Percentiles rank a stretch among this genome's conserved stretches.
These are phyloP conservation scores for Danielia oregonensis DNA, from an alignment of 805 yeast species.

Conservation along the genomic window DNA sequence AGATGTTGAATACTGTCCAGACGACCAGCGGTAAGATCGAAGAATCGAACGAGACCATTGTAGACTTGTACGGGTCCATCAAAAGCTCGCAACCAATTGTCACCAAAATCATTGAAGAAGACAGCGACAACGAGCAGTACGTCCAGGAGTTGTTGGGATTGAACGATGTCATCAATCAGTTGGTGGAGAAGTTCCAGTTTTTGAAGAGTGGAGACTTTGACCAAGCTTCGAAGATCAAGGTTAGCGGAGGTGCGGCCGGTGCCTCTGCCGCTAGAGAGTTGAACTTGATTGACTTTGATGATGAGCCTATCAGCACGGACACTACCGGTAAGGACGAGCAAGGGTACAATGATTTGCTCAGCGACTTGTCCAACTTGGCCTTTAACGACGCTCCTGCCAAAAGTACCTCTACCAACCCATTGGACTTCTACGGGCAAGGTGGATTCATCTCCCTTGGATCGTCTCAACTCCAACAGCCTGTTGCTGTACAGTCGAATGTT, in stretches of 20 bases:
- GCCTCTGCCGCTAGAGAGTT: slow-evolving; percentile 24
- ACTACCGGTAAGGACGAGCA: slow-evolving; percentile 28
- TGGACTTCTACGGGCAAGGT: slow-evolving; percentile 46
- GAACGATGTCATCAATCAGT: slow-evolving; percentile 70
- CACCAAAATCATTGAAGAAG: slow-evolving; percentile 79
- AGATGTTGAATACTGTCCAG: slow-evolving; percentile 64
- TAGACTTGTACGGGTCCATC: slow-evolving; percentile 72
- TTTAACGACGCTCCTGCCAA: slow-evolving; percentile 33
- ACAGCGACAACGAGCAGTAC: slow-evolving; percentile 51
- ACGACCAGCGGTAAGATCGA: slow-evolving; percentile 36
- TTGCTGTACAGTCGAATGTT: slow-evolving; percentile 7
- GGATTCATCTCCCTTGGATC: slow-evolving; percentile 45
- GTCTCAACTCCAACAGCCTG: slow-evolving; percentile 18
- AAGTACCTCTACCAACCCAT: slow-evolving; percentile 21
- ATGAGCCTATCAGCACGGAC: slow-evolving; percentile 32
- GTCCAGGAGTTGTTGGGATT: slow-evolving; percentile 62
- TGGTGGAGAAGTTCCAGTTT: slow-evolving; percentile 62
- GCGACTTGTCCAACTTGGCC: slow-evolving; percentile 64
- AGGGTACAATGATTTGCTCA: slow-evolving; percentile 64
- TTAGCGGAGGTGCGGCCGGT: slow-evolving; percentile 22
- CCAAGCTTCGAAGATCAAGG: slow-evolving; percentile 49
- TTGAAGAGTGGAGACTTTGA: slow-evolving; percentile 61
- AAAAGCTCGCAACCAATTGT: slow-evolving; percentile 85
- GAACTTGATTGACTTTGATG: slow-evolving; percentile 43
- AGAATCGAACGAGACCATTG: slow-evolving; percentile 65